Base-by-base conservation (phyloP, 768 basidiomycete genomes). In the Termitomyces sp. region DNA sequence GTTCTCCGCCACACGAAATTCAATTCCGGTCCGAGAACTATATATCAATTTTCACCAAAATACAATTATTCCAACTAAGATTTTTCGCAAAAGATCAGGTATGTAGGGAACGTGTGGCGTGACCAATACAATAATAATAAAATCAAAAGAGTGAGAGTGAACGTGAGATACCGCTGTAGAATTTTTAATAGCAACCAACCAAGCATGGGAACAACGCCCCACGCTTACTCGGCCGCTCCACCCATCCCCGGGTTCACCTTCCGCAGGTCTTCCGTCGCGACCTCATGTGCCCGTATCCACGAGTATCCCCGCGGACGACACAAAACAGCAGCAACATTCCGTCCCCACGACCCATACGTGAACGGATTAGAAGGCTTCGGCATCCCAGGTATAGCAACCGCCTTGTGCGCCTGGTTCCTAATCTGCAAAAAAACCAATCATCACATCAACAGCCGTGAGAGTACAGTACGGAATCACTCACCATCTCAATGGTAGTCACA, bases 401-500 rank as follows among this genome's bases (percentile, higher is more conserved):
- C 79, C 65, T 86, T 88, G 71, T 93, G 90, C 17, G 92, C 91
- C 73, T 90, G 87, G 65, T 89, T 92, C 61, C 95, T 86, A 66
- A 96, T 94, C 89, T 94, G 69, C 61, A 52, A 56, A 57, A 49
- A 55, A 17, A 63, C 38, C 43, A 57, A 40, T 25, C 25, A 25
- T 25, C 25, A 25, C 25, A 25, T 25, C 25, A 25, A 25, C 25
- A 25, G 25, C 25, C 25, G 25, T 25, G 25, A 25, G 25, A 25
- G 25, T 25, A 25, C 25, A 25, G 1, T 25, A 25, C 25, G 25
- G 25, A 25, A 25, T 25, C 25, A 25, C 25, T 25, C 25, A 91
- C 90, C 83, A 94, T 93, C 77, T 98, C 96, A 63, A 98, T 94
- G n/a, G 95, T 98, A 9, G 96, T 97, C 40, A 94, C 81, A 72